Conservation (phyloP, 1,139 yeast species). For the Saccharomyces hybrid region DNA sequence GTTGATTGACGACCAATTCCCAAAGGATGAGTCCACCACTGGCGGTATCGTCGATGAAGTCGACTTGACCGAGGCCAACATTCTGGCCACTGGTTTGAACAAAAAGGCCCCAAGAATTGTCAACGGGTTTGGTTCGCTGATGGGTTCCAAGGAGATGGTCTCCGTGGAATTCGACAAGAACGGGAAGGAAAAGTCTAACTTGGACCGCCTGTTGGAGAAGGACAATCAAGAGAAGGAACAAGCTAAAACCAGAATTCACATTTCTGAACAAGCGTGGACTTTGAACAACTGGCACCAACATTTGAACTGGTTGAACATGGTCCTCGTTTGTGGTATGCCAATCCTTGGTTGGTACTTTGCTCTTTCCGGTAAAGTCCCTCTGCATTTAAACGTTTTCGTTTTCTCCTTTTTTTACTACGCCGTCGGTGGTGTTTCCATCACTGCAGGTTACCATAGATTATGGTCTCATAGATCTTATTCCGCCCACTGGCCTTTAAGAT, state of each 20-base stretch:
- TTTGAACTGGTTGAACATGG: conserved; percentile 86
- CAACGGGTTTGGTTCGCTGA: conserved; percentile 67
- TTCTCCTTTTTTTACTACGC: conserved; percentile 59
- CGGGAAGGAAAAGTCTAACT: conserved; percentile 36
- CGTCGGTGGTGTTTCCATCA: conserved; percentile 79
- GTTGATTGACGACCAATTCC: background rate
- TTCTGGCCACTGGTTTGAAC: conserved; percentile 84
- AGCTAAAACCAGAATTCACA: conserved; percentile 46
- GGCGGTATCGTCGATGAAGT: conserved; percentile 32
- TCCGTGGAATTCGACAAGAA: conserved; percentile 53
- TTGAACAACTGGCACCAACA: conserved; percentile 74
- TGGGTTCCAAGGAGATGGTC: conserved; percentile 73
- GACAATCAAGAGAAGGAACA: background rate
- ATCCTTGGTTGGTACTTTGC: conserved; percentile 51
- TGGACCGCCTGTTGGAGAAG: background rate
- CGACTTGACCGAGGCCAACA: conserved; percentile 69
- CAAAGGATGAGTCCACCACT: background rate
- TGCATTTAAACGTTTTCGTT: conserved; percentile 51
- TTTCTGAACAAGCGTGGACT: conserved; percentile 92
- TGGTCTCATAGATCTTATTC: conserved; percentile 87
- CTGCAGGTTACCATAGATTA: conserved; percentile 89
- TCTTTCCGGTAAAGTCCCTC: conserved; percentile 42
- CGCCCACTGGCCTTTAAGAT: conserved; percentile 62
- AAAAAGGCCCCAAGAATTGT: conserved; percentile 62
- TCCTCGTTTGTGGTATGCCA: conserved; percentile 72